These are phyloP conservation scores for Penicillium sp. DNA, from an alignment of 2,329 filamentous ascomycete species.

Conservation along the genomic window DNA sequence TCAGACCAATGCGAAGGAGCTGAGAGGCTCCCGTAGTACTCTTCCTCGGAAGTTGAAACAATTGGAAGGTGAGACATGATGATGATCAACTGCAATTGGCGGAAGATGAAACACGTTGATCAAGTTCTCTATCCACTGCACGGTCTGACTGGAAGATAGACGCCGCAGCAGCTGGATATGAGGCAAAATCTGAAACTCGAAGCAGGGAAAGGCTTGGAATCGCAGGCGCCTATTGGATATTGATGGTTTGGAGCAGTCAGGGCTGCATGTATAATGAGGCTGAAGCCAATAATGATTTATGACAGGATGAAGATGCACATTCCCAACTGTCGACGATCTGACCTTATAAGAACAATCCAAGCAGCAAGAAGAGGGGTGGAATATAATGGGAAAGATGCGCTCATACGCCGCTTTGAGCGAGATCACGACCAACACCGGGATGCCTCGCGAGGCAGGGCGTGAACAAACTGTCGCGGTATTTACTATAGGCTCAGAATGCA, in stretches of 20 bases:
- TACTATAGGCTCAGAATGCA: constrained; percentile 37
- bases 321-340: constrained; percentile 5
- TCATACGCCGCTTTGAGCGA: constrained; percentile 28
- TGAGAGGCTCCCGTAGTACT: constrained; percentile 30
- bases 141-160: constrained; percentile 21
- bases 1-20: constrained; percentile 32
- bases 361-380: constrained; percentile 10
- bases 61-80: constrained; percentile 32
- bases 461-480: constrained; percentile 25
- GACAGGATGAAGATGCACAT: constrained; percentile 2
- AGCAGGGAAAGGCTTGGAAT: constrained; percentile 12
- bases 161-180: constrained; percentile 22
- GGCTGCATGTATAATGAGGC: constrained; percentile 6
- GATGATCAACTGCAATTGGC: constrained; percentile 16
- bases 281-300: not conserved
- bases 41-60: constrained; percentile 24
- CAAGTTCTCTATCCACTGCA: constrained; percentile 4
- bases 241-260: constrained; percentile 5
- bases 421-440: constrained; percentile 27
- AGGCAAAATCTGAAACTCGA: constrained; percentile 26
- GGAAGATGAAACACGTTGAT: constrained; percentile 28
- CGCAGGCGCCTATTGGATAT: constrained; percentile 13
- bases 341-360: constrained; percentile 22
- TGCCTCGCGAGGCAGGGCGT: constrained; percentile 38
- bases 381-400: constrained; percentile 18